Conservation (phyloP, 768 basidiomycete species). For the Rhodocollybia butyracea region DNA sequence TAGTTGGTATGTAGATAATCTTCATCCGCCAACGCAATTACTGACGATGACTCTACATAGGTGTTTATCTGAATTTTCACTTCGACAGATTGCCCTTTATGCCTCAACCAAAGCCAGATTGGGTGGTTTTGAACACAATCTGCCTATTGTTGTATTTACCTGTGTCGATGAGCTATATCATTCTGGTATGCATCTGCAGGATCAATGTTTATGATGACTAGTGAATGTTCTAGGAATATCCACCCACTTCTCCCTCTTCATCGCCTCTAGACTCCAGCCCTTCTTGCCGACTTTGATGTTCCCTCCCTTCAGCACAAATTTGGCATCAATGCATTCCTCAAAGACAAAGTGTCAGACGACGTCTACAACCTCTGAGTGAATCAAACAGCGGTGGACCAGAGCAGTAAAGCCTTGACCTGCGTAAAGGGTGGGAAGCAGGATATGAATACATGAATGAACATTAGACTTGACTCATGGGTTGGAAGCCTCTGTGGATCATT, state of each 20-base stretch:
- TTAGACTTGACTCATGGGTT: no score
- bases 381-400: no score
- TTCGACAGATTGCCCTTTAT: conserved; percentile 32
- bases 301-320: conserved; percentile 14
- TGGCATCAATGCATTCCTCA: conserved; percentile 26
- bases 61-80: conserved; percentile 32
- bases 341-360: conserved; percentile 34
- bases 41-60: conserved; percentile 12
- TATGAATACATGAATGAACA: no score
- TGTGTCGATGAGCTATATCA: conserved; percentile 42
- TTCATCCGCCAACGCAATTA: background rate
- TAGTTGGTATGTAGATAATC: conserved; percentile 9
- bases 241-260: background rate
- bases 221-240: conserved; percentile 4
- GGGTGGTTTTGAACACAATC: conserved; percentile 31
- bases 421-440: no score
- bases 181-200: conserved; percentile 23
- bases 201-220: background rate
- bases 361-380: conserved; percentile 40
- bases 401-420: no score
- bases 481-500: no score
- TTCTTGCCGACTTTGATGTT: conserved; percentile 17
- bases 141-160: conserved; percentile 37
- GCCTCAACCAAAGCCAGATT: conserved; percentile 30
- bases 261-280: conserved; percentile 15